Conservation (phyloP, 805 yeast genomes). For the Candida gorgasii region DNA sequence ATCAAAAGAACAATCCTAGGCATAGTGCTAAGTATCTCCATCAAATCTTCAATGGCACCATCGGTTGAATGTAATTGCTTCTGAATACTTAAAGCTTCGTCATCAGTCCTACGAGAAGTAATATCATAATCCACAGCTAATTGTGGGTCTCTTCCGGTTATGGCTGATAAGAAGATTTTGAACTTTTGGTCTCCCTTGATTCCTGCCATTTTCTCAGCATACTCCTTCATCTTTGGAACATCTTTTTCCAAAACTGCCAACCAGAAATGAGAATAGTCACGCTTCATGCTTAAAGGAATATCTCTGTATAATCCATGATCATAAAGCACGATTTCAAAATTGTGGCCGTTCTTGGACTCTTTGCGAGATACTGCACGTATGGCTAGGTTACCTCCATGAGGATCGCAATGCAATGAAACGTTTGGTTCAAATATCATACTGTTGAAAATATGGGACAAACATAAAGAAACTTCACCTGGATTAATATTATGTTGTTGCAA, state of each 20-base stretch:
- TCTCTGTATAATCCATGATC: conserved; percentile 94
- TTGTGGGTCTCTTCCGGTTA: conserved; percentile 89
- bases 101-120: conserved; percentile 48
- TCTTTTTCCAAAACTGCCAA: conserved; percentile 77
- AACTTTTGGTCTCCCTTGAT: conserved; percentile 71
- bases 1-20: conserved; percentile 86
- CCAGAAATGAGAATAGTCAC: conserved; percentile 92
- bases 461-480: conserved; percentile 75
- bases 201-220: conserved; percentile 79
- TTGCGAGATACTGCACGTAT: conserved; percentile 46
- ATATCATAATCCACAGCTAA: conserved; percentile 70
- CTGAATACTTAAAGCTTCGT: conserved; percentile 72
- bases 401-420: conserved; percentile 94
- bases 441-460: conserved; percentile 88
- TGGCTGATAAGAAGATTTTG: conserved; percentile 85
- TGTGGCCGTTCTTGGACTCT: conserved; percentile 46
- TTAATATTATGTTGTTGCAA: conserved; percentile 65
- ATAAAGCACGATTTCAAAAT: conserved; percentile 87
- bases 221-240: conserved; percentile 61
- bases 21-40: conserved; percentile 73
- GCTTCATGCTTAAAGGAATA: conserved; percentile 72
- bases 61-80: conserved; percentile 55
- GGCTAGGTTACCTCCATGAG: conserved; percentile 96
- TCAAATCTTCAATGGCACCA: conserved; percentile 69
- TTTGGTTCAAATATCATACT: conserved; percentile 93